Evolutionary conservation across 176 grass and related monocot genomes (phyloP).

Genomic region (Paspalum vaginatum): DNA sequence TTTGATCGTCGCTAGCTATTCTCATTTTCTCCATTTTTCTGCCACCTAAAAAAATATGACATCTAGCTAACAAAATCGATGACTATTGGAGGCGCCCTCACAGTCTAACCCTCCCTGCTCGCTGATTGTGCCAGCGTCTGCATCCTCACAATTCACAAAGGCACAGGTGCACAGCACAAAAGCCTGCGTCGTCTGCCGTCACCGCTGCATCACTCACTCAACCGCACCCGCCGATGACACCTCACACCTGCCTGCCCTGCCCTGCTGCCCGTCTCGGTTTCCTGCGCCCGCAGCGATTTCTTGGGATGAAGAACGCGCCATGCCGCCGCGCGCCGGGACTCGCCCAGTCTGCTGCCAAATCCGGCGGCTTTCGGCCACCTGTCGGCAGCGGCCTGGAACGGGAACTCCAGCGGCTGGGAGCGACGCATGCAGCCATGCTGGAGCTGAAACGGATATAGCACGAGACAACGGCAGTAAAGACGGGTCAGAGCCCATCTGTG

Average conservation of each 20-base stretch:
- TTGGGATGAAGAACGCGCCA: slow-evolving; percentile 56
- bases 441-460: slow-evolving; percentile 1
- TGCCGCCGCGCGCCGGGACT: slow-evolving; percentile 38
- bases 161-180: slow-evolving; percentile 28
- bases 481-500: background rate
- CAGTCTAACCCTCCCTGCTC: background rate
- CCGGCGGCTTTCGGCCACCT: slow-evolving; percentile 17
- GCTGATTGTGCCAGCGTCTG: slow-evolving; percentile 29
- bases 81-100: too few species aligned
- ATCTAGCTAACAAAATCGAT: too few species aligned
- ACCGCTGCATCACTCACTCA: slow-evolving; percentile 7
- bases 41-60: too few species aligned
- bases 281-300: slow-evolving; percentile 48
- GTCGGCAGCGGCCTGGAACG: slow-evolving; percentile 29
- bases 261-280: slow-evolving; percentile 14
- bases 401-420: slow-evolving; percentile 9
- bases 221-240: slow-evolving; percentile 30
- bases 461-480: background rate
- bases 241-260: too few species aligned
- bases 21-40: too few species aligned
- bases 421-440: background rate
- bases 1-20: too few species aligned
- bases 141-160: slow-evolving; percentile 4
- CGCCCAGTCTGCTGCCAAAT: slow-evolving; percentile 15
- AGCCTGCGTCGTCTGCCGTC: slow-evolving; percentile 1